Evolutionary conservation across 139 green algal species (phyloP).

Genomic region (Ulvella scutata): DNA sequence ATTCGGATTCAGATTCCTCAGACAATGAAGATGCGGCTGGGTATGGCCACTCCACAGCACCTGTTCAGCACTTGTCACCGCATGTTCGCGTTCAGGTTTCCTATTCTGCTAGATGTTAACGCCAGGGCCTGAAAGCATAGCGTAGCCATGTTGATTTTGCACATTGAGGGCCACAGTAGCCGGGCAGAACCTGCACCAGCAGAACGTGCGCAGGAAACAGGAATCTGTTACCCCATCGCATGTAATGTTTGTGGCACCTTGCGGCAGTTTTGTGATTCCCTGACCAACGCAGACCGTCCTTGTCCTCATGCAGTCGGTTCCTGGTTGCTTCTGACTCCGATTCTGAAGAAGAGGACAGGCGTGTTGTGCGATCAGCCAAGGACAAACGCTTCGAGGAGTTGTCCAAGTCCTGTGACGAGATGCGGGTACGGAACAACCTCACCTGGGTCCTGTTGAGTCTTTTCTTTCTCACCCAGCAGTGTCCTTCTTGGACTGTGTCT

Average conservation of each 20-base stretch:
- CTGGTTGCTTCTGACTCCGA: conserved; percentile 52
- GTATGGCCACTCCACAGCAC: no score
- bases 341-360: conserved; percentile 34
- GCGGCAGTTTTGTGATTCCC: background rate
- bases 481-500: background rate
- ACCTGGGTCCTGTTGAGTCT: background rate
- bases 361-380: conserved; percentile 68
- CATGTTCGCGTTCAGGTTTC: no score
- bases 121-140: no score
- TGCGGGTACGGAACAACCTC: conserved; percentile 34
- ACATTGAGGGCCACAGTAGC: no score
- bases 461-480: background rate
- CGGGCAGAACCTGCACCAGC: no score
- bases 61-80: no score
- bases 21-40: background rate
- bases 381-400: conserved; percentile 82
- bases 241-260: no score
- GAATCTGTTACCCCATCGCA: no score
- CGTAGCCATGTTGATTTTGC: no score
- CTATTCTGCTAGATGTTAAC: no score
- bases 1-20: background rate
- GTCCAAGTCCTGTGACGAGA: conserved; percentile 59
- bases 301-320: background rate
- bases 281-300: background rate
- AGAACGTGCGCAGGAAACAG: no score